Evolutionary conservation across 2,329 filamentous ascomycete species (phyloP), one percentile per base, ranked within the genome.

Genomic region (Xenoacremonium recifei): DNA sequence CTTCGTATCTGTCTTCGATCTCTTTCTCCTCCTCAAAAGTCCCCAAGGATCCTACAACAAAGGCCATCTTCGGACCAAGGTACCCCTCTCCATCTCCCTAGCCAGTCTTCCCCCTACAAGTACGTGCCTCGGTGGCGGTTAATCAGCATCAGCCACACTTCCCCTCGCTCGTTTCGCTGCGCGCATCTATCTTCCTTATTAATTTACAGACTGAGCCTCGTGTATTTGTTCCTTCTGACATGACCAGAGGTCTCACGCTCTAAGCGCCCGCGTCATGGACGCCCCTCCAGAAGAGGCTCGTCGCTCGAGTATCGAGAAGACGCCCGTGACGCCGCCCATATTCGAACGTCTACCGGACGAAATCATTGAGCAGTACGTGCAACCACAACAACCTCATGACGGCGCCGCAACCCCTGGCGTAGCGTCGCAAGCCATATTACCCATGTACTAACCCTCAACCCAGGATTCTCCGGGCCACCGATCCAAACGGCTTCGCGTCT

Each of bases 301-400:
- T 51, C 62, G 61, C 44, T 57, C 59, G 29, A 63, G 62, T 50
- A 63, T 61, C 54, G 61, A 64, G 40, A 66, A 66, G 52, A 48
- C 51, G 51, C 57, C 58, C 27, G 43, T 61, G 32, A 27, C 39
- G 43, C 39, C 62, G 47, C 53, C 57, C 21, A 70, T 74, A 23
- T 80, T 85, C 52, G 70, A 76, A 25, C 71, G 68, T 34, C 69
- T 87, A 10, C 83, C 83, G 5, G 79, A 84, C 62, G 82, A 86
- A 62, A 86, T 87, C 45, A 84, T 87, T 53, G 69, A 84, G 58
- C 80, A 85, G 83, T 86, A 66, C 63, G 77, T 65, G 60, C 75
- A 61, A 35, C 27, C 35, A n/a, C 30, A 15, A 45, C 16, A 20
- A 21, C 33, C 16, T 20, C n/a, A 15, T 17, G 34, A 20, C 36